These are phyloP conservation scores for Heterotrichella gracilis DNA, from an alignment of 352 stramenopile species.

Conservation along the genomic window DNA sequence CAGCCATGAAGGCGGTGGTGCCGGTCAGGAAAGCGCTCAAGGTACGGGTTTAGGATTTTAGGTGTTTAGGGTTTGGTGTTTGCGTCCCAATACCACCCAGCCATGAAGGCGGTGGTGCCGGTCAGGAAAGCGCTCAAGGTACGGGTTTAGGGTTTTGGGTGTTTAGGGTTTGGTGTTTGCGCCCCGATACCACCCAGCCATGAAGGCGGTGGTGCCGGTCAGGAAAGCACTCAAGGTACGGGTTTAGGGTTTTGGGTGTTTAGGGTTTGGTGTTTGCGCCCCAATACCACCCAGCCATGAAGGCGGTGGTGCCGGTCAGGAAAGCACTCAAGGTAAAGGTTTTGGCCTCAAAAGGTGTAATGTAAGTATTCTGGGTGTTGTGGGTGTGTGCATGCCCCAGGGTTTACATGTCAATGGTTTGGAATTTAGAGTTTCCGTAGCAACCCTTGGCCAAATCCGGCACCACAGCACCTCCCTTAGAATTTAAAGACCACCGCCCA, in stretches of 20 bases:
- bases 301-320: conserved; percentile 52
- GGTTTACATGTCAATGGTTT: too few relatives aligned
- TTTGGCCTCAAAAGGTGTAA: too few relatives aligned
- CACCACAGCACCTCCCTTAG: too few relatives aligned
- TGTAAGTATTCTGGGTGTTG: too few relatives aligned
- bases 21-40: conserved; percentile 70
- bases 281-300: conserved; percentile 79
- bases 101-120: conserved; percentile 59
- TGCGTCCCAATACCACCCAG: conserved; percentile 70
- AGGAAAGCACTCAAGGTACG: conserved; percentile 70
- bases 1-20: conserved; percentile 57
- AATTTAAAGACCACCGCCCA: too few relatives aligned
- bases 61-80: too few relatives aligned
- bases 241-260: too few relatives aligned
- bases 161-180: conserved; percentile 98
- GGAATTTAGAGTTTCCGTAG: too few relatives aligned
- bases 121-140: conserved; percentile 74
- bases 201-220: conserved; percentile 58
- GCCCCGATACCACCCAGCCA: conserved; percentile 72
- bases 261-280: conserved; percentile 94
- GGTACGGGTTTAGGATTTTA: too few relatives aligned
- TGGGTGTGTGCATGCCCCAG: too few relatives aligned
- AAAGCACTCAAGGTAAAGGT: conserved; percentile 76
- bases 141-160: too few relatives aligned
- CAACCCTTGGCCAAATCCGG: too few relatives aligned